Percentiles rank a stretch among this genome's conserved stretches.
Conservation (phyloP, 2,329 filamentous ascomycete species). For the Rasamsonia emersonii region DNA sequence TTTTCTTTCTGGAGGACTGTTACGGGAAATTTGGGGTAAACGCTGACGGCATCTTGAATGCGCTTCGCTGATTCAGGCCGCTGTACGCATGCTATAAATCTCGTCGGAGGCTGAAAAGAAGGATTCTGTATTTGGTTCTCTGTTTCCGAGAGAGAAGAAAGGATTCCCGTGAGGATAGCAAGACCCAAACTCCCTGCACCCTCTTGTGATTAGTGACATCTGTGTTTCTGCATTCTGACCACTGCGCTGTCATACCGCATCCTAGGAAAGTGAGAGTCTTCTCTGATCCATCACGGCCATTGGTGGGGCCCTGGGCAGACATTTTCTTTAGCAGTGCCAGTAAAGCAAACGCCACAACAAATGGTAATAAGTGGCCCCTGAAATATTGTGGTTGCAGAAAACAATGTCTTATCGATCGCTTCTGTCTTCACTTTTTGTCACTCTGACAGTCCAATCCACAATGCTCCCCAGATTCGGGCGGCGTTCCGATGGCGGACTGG, state of each 20-base stretch:
- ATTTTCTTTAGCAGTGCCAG: constrained; percentile 5
- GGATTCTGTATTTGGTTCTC: constrained; percentile 15
- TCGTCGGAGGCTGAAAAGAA: constrained; percentile 51
- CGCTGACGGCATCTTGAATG: constrained; percentile 56
- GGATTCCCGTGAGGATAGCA: constrained; percentile 72
- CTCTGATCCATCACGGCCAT: constrained; percentile 25
- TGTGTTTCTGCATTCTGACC: background rate
- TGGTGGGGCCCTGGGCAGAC: constrained; percentile 5
- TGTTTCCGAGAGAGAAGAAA: constrained; percentile 56
- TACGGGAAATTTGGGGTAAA: constrained; percentile 51
- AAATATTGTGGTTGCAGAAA: no score
- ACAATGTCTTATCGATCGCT: no score
- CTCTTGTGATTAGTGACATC: constrained; percentile 1
- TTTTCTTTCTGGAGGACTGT: constrained; percentile 66
- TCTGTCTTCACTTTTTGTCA: constrained; percentile 1
- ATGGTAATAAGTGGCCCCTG: no score
- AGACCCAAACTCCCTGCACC: constrained; percentile 74
- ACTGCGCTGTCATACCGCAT: constrained; percentile 50
- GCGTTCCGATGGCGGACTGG: constrained; percentile 1
- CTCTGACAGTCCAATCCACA: background rate
- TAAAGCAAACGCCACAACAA: no score
- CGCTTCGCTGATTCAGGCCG: constrained; percentile 60
- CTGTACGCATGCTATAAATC: constrained; percentile 74
- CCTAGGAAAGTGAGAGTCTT: constrained; percentile 72
- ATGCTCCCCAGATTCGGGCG: constrained; percentile 6